phyloP scores from a whole-genome alignment of 768 basidiomycete species.

The Lenzites betulinus region DNA sequence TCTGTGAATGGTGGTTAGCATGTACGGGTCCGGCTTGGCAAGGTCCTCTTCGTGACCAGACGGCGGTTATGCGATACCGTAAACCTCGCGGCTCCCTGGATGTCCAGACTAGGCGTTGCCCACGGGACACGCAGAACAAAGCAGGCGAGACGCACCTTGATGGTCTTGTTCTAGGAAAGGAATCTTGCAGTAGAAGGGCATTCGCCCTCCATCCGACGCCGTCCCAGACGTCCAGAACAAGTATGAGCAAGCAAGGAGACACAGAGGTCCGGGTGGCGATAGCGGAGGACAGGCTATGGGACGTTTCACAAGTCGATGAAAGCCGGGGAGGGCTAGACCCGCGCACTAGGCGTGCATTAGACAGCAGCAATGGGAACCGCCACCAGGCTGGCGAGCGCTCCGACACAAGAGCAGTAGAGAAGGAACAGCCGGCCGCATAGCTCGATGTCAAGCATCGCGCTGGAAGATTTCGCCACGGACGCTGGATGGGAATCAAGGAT shows the following conservation, averaged over 20 bases:
- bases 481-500: background rate
- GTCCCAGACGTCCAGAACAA: too few species aligned
- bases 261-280: slow-evolving; percentile 16
- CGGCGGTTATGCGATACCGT: slow-evolving; percentile 26
- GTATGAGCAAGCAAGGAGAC: too few species aligned
- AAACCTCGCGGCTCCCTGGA: slow-evolving; percentile 30
- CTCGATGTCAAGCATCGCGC: background rate
- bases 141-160: slow-evolving; percentile 54
- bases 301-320: slow-evolving; percentile 39
- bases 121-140: slow-evolving; percentile 42
- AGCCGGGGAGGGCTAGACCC: slow-evolving; percentile 41
- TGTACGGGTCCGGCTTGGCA: slow-evolving; percentile 4
- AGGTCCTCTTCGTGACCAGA: slow-evolving; percentile 33
- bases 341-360: slow-evolving; percentile 42
- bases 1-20: background rate
- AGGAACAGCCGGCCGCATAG: background rate
- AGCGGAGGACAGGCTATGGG: slow-evolving; percentile 47
- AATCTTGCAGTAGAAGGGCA: slow-evolving; percentile 33
- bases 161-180: slow-evolving; percentile 44
- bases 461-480: background rate
- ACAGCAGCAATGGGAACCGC: slow-evolving; percentile 10
- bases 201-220: too few species aligned
- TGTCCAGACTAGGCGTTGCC: slow-evolving; percentile 41
- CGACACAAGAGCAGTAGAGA: background rate
- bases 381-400: background rate